Evolutionary conservation across 148 eudicot genomes (phyloP).

Genomic region (Gaultheria prostrata): DNA sequence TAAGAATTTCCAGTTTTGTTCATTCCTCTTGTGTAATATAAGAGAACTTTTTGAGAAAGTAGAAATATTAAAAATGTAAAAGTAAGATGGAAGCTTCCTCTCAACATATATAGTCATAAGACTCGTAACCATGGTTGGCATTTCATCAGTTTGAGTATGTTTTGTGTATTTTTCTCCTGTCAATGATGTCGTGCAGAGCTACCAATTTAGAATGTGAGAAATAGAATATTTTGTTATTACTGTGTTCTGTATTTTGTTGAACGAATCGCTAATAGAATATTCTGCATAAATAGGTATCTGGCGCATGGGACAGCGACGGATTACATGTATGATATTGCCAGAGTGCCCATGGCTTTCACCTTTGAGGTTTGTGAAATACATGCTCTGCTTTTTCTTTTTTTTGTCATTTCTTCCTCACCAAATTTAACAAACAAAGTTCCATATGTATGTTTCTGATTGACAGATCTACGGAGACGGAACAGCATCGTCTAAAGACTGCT

Average conservation of each 20-base stretch:
- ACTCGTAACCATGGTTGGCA: neutral
- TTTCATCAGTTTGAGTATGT: neutral
- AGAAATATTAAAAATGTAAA: neutral
- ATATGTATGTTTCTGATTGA: constrained; percentile 1
- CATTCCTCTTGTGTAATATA: neutral
- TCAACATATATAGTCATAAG: neutral
- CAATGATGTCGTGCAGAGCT: neutral
- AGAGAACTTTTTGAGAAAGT: neutral
- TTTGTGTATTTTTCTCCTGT: neutral
- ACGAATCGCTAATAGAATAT: too few species aligned
- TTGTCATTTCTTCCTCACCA: neutral
- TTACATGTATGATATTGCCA: constrained; percentile 82
- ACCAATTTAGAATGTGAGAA: neutral
- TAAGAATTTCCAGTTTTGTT: neutral
- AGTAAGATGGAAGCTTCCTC: neutral
- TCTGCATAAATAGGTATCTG: constrained; percentile 55
- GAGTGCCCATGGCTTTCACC: constrained; percentile 97
- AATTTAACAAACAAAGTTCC: neutral
- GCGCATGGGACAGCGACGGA: constrained; percentile 99
- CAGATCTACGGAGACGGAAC: constrained; percentile 89
- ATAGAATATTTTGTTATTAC: neutral
- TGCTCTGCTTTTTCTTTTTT: neutral
- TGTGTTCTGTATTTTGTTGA: neutral
- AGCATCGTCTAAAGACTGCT: constrained; percentile 85
- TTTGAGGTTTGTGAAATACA: constrained; percentile 66